phyloP scores from a whole-genome alignment of 2,329 filamentous ascomycete genomes.

The Aureobasidium sp. region DNA sequence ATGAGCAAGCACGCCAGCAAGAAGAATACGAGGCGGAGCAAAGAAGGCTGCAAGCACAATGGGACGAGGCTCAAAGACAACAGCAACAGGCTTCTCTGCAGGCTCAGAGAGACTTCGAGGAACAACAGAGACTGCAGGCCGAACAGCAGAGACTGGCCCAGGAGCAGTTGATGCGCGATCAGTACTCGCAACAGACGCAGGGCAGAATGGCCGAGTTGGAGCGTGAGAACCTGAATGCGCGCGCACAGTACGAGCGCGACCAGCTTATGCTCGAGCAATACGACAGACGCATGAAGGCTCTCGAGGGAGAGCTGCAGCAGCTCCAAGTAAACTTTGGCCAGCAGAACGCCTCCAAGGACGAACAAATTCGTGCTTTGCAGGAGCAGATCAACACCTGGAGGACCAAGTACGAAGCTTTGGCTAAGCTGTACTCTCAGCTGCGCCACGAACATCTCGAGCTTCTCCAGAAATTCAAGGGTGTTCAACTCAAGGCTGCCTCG shows the following conservation, averaged over 20 bases:
- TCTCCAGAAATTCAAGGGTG: slow-evolving; percentile 89
- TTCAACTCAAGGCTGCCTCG: slow-evolving; percentile 92
- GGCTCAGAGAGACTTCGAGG: slow-evolving; percentile 90
- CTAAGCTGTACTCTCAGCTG: slow-evolving; percentile 94
- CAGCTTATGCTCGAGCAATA: slow-evolving; percentile 97
- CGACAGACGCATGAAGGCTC: slow-evolving; percentile 80
- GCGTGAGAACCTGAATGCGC: slow-evolving; percentile 86
- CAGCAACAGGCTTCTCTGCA: slow-evolving; percentile 78
- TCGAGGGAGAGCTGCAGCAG: slow-evolving; percentile 79
- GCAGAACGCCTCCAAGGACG: slow-evolving; percentile 82
- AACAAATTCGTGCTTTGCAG: slow-evolving; percentile 84
- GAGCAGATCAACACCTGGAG: slow-evolving; percentile 98
- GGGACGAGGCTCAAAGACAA: slow-evolving; percentile 67
- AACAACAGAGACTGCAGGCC: slow-evolving; percentile 77
- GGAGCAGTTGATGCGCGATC: slow-evolving; percentile 79
- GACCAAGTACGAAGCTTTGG: slow-evolving; percentile 90
- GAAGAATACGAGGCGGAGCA: slow-evolving; percentile 94
- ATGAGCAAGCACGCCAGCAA: slow-evolving; percentile 81
- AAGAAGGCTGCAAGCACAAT: slow-evolving; percentile 75
- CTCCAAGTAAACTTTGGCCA: slow-evolving; percentile 76
- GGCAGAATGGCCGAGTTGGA: slow-evolving; percentile 93
- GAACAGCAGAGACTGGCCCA: slow-evolving; percentile 89
- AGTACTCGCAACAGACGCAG: slow-evolving; percentile 88
- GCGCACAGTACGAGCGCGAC: slow-evolving; percentile 93
- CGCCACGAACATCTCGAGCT: slow-evolving; percentile 92